Base-by-base conservation (phyloP, 75 land plant genomes). In the Pinus taeda region DNA sequence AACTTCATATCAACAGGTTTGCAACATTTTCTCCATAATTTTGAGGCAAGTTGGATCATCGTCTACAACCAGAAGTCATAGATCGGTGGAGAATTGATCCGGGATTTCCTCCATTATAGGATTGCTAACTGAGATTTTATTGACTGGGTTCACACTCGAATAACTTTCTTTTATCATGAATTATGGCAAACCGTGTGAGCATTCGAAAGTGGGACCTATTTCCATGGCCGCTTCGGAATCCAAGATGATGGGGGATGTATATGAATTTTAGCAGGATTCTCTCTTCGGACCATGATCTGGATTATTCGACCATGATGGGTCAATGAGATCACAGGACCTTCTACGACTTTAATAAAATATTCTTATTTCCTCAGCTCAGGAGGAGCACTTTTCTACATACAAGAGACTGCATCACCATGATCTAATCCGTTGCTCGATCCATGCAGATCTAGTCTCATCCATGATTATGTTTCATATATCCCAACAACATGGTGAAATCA, bases 1-100 rank as follows among this genome's bases (percentile, higher is more conserved):
- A 26, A 26, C 93, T 74, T 80, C 63, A 75, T 91, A 93, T 4
- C 15, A 57, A 74, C 93, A 93, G 20, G 71, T 79, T 45, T 64
- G 80, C 74, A 93, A 89, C 95, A 93, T 90, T 75, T 77, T 75
- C 71, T 90, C 89, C 55, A 93, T 29, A 59, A 91, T 81, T 77
- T 39, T 76, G 65, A 93, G 80, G 66, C 93, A 93, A 65, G 85
- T 86, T 6, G 79, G 77, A 78, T 93, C 95, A 75, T 93, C 93
- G 77, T 93, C 95, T 39, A 93, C 95, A 4, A 91, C 93, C 14
- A 93, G 86, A 70, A 93, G 91, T 72, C 87, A 75, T 30, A 93
- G 49, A 4, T 93, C 91, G 14, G 78, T 91, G 15, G 95, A 93
- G 60, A 93, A 93, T 80, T 79, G 78, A 84, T 81, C 81, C 12